These are phyloP conservation scores for Wallacemonas sp. DNA, from an alignment of 208 protist species.

Conservation along the genomic window DNA sequence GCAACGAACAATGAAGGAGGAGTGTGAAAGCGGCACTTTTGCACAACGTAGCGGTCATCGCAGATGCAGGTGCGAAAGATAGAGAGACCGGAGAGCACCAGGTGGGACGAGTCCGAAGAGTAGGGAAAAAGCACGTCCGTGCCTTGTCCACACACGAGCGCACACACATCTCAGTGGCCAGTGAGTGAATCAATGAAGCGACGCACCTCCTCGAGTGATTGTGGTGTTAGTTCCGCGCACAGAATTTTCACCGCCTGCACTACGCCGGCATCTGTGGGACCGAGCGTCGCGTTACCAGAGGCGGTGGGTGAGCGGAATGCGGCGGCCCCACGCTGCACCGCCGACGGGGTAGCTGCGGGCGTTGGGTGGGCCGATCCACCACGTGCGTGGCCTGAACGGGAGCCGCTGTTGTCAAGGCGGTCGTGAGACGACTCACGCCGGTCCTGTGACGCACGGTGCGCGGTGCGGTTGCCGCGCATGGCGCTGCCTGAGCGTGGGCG, in stretches of 20 bases:
- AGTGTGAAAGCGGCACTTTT: not conserved
- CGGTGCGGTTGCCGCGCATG: not conserved
- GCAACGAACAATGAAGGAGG: not conserved
- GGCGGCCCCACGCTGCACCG: not conserved
- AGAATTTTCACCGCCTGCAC: slow-evolving; percentile 83
- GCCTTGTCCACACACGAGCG: not conserved
- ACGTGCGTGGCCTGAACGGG: not conserved
- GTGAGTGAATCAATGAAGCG: slow-evolving; percentile 71
- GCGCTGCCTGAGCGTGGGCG: not conserved
- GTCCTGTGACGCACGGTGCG: slow-evolving; percentile 2
- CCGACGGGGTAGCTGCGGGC: not conserved
- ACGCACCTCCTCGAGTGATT: slow-evolving; percentile 60
- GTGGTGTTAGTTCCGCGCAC: slow-evolving; percentile 60
- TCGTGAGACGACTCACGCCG: slow-evolving; percentile 2
- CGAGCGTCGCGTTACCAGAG: slow-evolving; percentile 18
- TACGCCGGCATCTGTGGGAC: slow-evolving; percentile 70
- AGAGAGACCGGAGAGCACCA: no score
- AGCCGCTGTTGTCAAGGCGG: not conserved
- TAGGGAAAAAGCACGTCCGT: no score
- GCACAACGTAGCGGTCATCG: not conserved
- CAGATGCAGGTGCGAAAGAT: no score
- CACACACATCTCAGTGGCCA: slow-evolving; percentile 13
- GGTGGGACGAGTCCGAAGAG: no score
- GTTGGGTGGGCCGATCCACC: not conserved
- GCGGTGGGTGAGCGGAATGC: not conserved